Conservation (phyloP, 176 grass and related monocot species). For the Bothriochloa decipiens region DNA sequence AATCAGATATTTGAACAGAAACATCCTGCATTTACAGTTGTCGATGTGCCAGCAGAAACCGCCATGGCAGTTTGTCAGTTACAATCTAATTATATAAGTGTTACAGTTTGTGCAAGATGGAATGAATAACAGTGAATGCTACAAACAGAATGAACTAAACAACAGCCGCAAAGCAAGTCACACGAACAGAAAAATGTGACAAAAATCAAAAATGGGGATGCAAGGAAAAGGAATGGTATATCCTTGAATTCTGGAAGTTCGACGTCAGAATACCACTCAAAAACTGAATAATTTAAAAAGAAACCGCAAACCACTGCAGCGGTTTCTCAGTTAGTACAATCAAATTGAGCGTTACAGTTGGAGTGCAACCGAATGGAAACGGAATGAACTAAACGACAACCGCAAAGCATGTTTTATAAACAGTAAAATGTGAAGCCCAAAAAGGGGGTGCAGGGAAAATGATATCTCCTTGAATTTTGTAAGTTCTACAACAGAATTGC, state of each 20-base stretch:
- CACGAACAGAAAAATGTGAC: neutral
- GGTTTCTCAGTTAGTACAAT: slow-evolving; percentile 32
- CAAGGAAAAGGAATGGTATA: neutral
- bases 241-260: neutral
- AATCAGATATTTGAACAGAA: slow-evolving; percentile 17
- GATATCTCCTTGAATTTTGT: neutral
- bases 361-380: neutral
- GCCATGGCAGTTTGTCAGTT: slow-evolving; percentile 13
- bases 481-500: neutral
- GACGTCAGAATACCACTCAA: neutral
- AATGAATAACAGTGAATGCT: neutral
- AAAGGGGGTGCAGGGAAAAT: neutral
- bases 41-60: slow-evolving; percentile 4
- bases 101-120: neutral
- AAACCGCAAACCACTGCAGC: slow-evolving; percentile 1
- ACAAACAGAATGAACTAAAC: slow-evolving; percentile 5
- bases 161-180: neutral
- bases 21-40: slow-evolving; percentile 31
- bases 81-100: neutral
- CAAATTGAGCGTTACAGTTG: slow-evolving; percentile 22
- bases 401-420: neutral
- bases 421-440: neutral
- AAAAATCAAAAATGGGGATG: neutral
- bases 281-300: neutral
- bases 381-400: slow-evolving; percentile 14